phyloP scores from a whole-genome alignment of 2,329 filamentous ascomycete genomes.

The Penicillium corylophilum region DNA sequence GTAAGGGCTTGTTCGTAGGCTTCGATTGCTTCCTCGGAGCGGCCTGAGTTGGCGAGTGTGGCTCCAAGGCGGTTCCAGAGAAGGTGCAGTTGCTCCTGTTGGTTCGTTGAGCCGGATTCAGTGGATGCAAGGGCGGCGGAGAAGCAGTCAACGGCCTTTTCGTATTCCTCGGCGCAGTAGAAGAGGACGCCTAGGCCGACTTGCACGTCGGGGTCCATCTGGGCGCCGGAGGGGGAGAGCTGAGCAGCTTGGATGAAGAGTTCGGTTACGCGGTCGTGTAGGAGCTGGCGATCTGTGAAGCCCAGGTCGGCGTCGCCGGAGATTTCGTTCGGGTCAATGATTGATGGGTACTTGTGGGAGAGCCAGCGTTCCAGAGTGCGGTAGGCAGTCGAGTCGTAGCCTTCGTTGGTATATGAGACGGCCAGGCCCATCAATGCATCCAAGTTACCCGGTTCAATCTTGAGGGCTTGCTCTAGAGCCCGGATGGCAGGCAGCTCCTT shows the following conservation, averaged over 20 bases:
- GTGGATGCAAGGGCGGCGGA: constrained; percentile 82
- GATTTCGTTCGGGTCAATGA: constrained; percentile 70
- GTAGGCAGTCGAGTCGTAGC: constrained; percentile 96
- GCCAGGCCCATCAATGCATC: constrained; percentile 91
- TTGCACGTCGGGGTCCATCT: constrained; percentile 98
- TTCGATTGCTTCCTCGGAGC: constrained; percentile 91
- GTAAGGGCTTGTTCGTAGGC: constrained; percentile 92
- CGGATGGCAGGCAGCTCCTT: constrained; percentile 96
- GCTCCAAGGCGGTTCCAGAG: constrained; percentile 97
- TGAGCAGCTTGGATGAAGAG: constrained; percentile 92
- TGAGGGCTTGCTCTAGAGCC: constrained; percentile 85
- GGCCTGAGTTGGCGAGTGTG: constrained; percentile 90
- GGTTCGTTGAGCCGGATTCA: constrained; percentile 79
- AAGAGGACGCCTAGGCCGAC: constrained; percentile 95
- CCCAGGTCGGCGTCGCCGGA: constrained; percentile 79
- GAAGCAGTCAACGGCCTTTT: constrained; percentile 99
- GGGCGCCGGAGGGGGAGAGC: constrained; percentile 83
- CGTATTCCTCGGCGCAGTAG: constrained; percentile 96
- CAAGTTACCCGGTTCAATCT: constrained; percentile 81
- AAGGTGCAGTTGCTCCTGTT: constrained; percentile 81
- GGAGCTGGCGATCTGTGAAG: constrained; percentile 85
- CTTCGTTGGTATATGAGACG: constrained; percentile 97
- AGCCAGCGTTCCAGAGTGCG: constrained; percentile 95
- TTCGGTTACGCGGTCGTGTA: constrained; percentile 87
- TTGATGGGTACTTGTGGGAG: constrained; percentile 85